These are phyloP conservation scores for Musa schizocarpa DNA, from an alignment of 176 grass and related monocot genomes.

Conservation along the genomic window DNA sequence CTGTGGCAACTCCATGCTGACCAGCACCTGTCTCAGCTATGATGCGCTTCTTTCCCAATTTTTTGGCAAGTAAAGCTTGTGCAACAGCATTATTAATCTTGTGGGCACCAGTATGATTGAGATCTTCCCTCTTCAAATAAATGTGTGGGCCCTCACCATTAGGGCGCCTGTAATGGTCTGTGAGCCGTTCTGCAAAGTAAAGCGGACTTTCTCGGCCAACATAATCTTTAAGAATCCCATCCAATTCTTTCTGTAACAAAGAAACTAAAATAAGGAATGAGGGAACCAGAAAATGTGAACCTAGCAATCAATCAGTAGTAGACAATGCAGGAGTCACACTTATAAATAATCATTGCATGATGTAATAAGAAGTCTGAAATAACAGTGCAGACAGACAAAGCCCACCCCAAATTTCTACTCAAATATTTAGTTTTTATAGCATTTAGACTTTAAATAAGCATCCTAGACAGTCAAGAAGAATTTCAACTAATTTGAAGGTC, in stretches of 20 bases:
- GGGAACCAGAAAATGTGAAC: background rate
- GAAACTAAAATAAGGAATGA: background rate
- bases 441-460: no score
- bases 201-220: slow-evolving; percentile 90
- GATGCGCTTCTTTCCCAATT: slow-evolving; percentile 77
- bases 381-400: no score
- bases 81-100: slow-evolving; percentile 97
- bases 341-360: no score
- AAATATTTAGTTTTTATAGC: no score
- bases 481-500: no score
- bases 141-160: slow-evolving; percentile 57
- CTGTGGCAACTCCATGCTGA: slow-evolving; percentile 89
- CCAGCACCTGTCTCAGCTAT: slow-evolving; percentile 92
- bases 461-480: no score
- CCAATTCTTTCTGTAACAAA: slow-evolving; percentile 48
- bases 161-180: slow-evolving; percentile 52
- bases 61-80: slow-evolving; percentile 77
- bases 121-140: slow-evolving; percentile 95
- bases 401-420: no score
- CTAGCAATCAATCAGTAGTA: background rate
- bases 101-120: slow-evolving; percentile 94
- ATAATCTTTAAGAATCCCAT: slow-evolving; percentile 78
- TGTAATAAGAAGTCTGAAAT: no score
- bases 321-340: no score
- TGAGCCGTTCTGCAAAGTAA: slow-evolving; percentile 90